Base-by-base conservation (phyloP, 1,284 basidiomycete species). In the Boletus subluridellus region DNA sequence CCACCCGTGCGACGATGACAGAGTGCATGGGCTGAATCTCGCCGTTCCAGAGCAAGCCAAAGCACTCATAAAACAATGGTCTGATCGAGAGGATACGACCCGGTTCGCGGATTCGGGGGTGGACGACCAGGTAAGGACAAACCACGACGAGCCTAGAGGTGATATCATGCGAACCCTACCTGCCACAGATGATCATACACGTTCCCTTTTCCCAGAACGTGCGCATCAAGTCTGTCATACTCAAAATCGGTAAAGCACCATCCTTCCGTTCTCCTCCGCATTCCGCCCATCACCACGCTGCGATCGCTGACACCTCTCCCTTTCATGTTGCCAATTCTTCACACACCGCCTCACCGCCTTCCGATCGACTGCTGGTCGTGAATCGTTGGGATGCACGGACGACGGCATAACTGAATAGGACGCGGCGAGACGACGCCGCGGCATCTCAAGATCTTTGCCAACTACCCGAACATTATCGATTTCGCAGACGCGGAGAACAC, bases 121-220 rank as follows among this genome's bases (percentile, higher is more conserved):
- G 5, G 90, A 92, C 66, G 90, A 92, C 68, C 88, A 92, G 81
- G 87, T 89, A 59, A 52, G 79, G 48, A 54, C 49, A 55, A 59
- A 42, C 55, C 30, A 44, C 49, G 48, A 47, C 15, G 54, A 49
- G 15, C 56, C 42, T 24, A 11, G 17, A 41, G 26, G 35, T 55
- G 53, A 52, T 50, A 57, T 67, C 55, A 60, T 42, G 24, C n/a
- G 35, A 56, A 57, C 54, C 59, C 54, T 66, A 49, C 30, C 30
- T 30, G 8, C 51, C 45, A 32, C 50, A 92, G 88, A 76, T 92
- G 59, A 85, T 93, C 63, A 78, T 94, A 52, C 89, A 92, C 70
- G 74, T 93, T 53, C 89, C 90, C 1, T 94, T 94, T 76, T 81
- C 80, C 0, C 82, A 91, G 69, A 87, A 86, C 66, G 90, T 93